Base-by-base conservation (phyloP, 805 yeast species). In the Scheffersomyces stipitis region DNA sequence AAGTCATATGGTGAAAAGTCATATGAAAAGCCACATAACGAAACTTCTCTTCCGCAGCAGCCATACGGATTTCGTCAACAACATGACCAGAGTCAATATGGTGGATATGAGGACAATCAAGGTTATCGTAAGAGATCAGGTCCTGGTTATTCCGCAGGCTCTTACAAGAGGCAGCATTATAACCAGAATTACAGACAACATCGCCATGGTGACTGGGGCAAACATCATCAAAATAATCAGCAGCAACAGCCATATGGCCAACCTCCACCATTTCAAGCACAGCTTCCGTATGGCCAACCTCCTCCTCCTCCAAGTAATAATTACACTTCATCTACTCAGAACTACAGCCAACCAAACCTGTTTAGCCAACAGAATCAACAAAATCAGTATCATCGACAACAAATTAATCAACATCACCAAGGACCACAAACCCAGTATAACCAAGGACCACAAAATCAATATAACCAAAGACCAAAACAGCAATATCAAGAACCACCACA, bases 171-270 rank as follows among this genome's bases (percentile, higher is more conserved):
- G n/a, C n/a, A n/a, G n/a, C n/a, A n/a, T n/a, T n/a, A n/a, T n/a
- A n/a, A n/a, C n/a, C n/a, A n/a, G n/a, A n/a, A n/a, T n/a, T n/a
- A n/a, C n/a, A n/a, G n/a, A n/a, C n/a, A n/a, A n/a, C n/a, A n/a
- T n/a, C n/a, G n/a, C n/a, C n/a, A n/a, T n/a, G n/a, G n/a, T n/a
- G n/a, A n/a, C n/a, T n/a, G n/a, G n/a, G n/a, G n/a, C n/a, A n/a
- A n/a, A n/a, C n/a, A n/a, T n/a, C n/a, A n/a, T n/a, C n/a, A n/a
- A n/a, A n/a, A n/a, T n/a, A n/a, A 10, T 12, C n/a, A 23, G 8
- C 17, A 16, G 4, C 12, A 16, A 3, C 15, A 17, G 13, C 15
- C 38, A 18, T 31, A 30, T 22, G 38, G 34, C 15, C 44, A 39
- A 30, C 27, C 27, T 28, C 33, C 31, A 31, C 33, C 31, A 18